phyloP scores from a whole-genome alignment of 2,329 filamentous ascomycete species.

The Pseudogymnoascus sp. region DNA sequence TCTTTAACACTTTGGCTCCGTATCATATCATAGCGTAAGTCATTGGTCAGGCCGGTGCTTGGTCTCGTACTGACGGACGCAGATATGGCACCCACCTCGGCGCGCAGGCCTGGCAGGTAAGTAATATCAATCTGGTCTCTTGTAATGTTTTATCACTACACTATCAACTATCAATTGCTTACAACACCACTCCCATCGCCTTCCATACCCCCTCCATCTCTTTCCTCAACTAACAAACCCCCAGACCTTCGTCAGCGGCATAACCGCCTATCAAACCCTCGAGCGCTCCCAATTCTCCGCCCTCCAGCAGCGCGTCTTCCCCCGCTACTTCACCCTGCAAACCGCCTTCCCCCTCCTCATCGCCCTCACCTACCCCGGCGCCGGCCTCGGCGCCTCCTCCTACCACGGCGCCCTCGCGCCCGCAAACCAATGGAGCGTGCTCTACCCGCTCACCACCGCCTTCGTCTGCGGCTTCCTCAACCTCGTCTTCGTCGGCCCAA shows the following conservation, averaged over 20 bases:
- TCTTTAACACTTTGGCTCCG: constrained; percentile 56
- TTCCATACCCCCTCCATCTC: background rate
- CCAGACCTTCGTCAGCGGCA: constrained; percentile 67
- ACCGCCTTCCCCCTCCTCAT: constrained; percentile 65
- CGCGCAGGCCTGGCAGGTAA: constrained; percentile 76
- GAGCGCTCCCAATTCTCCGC: constrained; percentile 73
- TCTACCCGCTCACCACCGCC: constrained; percentile 63
- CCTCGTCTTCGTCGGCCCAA: constrained; percentile 62
- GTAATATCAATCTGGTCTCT: constrained; percentile 13
- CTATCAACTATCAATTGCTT: background rate
- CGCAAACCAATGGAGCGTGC: constrained; percentile 54
- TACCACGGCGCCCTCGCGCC: constrained; percentile 47
- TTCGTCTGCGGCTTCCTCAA: constrained; percentile 68
- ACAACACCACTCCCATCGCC: background rate
- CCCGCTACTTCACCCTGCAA: constrained; percentile 83
- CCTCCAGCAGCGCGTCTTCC: constrained; percentile 76
- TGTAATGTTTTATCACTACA: background rate
- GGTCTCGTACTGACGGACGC: constrained; percentile 14
- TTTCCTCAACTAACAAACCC: constrained; percentile 12
- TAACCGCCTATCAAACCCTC: constrained; percentile 69
- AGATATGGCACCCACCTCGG: constrained; percentile 87
- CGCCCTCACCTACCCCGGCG: constrained; percentile 66
- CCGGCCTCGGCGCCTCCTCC: background rate
- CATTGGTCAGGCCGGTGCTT: constrained; percentile 9
- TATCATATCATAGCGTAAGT: constrained; percentile 70